Conservation (phyloP, 345 rosid species). For the Hypericum perforatum region DNA sequence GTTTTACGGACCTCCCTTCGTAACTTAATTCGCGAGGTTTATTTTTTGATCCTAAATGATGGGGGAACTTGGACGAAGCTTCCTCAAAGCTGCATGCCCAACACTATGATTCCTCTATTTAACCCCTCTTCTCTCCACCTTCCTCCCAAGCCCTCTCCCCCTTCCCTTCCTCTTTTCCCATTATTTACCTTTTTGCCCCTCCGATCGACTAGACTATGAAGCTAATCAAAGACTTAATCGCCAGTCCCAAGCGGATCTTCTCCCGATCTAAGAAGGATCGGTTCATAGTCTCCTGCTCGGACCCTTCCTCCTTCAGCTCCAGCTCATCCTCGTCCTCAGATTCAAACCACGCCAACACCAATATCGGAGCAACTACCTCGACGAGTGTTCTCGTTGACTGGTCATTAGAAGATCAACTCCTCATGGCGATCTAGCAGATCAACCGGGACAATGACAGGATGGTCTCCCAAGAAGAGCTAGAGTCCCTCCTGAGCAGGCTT, state of each 20-base stretch:
- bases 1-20: too few relatives aligned
- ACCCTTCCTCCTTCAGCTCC: too few relatives aligned
- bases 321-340: too few relatives aligned
- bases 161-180: constrained; percentile 4
- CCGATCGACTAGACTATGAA: constrained; percentile 26
- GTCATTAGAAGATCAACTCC: constrained; percentile 29
- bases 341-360: too few relatives aligned
- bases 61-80: too few relatives aligned
- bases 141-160: neutral
- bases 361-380: constrained; percentile 44
- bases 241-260: constrained; percentile 61
- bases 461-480: constrained; percentile 47
- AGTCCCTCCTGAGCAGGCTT: constrained; percentile 41
- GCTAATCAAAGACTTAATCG: constrained; percentile 20
- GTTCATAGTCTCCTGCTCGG: constrained; percentile 37
- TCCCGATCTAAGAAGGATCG: constrained; percentile 40
- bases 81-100: constrained; percentile 75
- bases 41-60: too few relatives aligned
- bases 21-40: too few relatives aligned
- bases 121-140: constrained; percentile 31
- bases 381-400: constrained; percentile 54
- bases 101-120: constrained; percentile 31
- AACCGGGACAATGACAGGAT: constrained; percentile 51
- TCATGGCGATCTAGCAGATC: constrained; percentile 40
- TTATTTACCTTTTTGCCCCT: neutral